phyloP scores from a whole-genome alignment of 2,329 filamentous ascomycete species.

The Chrysoporthe cubensis region DNA sequence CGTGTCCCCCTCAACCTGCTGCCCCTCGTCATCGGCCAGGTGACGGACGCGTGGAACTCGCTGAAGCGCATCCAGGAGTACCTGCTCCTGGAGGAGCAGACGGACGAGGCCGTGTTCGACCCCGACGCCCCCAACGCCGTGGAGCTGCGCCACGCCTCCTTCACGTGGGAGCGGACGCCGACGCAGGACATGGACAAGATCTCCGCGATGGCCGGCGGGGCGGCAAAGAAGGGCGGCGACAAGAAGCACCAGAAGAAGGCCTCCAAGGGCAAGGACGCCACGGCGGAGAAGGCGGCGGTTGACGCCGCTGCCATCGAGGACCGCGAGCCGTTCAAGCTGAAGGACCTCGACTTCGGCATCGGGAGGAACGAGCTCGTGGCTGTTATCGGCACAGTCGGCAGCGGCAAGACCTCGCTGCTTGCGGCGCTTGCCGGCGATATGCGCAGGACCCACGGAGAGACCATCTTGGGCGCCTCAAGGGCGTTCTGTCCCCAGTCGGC shows the following conservation, averaged over 20 bases:
- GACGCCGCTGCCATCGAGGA: conserved; percentile 56
- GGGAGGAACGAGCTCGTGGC: conserved; percentile 78
- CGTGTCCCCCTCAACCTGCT: conserved; percentile 88
- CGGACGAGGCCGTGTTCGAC: conserved; percentile 66
- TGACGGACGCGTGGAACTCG: conserved; percentile 87
- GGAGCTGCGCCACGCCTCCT: conserved; percentile 72
- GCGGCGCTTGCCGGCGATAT: conserved; percentile 92
- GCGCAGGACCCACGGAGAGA: conserved; percentile 76
- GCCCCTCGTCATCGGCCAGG: conserved; percentile 84
- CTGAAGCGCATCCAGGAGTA: conserved; percentile 87
- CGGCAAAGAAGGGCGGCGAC: conserved; percentile 50
- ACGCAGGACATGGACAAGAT: conserved; percentile 54
- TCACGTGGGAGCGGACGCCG: conserved; percentile 82
- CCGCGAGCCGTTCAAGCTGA: conserved; percentile 70
- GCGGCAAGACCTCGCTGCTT: conserved; percentile 87
- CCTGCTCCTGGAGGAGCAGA: conserved; percentile 80
- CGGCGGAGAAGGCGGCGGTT: conserved; percentile 34
- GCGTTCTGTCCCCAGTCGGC: conserved; percentile 96
- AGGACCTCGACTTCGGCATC: conserved; percentile 68
- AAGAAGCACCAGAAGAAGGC: conserved; percentile 51
- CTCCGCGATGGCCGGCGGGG: conserved; percentile 39
- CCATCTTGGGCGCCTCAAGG: conserved; percentile 76
- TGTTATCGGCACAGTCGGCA: conserved; percentile 87
- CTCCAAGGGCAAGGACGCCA: conserved; percentile 30
- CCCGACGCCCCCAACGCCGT: conserved; percentile 69